Evolutionary conservation across 1,139 yeast species (phyloP).

Genomic region (Candida sp.): DNA sequence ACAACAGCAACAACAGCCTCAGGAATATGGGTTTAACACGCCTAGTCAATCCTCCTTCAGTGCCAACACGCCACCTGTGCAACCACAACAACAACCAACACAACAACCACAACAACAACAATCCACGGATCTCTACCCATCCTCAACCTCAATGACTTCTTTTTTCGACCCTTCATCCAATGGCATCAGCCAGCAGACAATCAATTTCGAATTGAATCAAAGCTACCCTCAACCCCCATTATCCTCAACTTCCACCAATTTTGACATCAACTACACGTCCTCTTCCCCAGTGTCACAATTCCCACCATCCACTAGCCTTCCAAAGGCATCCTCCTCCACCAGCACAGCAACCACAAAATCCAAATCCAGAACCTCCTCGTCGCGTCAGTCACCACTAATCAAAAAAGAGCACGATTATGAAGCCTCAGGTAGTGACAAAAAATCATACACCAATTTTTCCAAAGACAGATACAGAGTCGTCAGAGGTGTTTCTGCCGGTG

Average conservation of each 20-base stretch:
- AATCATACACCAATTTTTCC: not conserved
- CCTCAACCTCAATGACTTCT: constrained; percentile 14
- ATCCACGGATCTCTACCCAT: constrained; percentile 5
- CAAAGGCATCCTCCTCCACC: not conserved
- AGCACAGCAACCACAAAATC: not conserved
- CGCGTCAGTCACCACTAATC: constrained; percentile 1
- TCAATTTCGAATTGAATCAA: constrained; percentile 6
- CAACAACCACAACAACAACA: not conserved
- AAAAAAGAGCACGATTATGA: constrained; percentile 3
- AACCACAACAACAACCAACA: not conserved
- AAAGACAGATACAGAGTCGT: constrained; percentile 43
- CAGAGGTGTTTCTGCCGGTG: constrained; percentile 65
- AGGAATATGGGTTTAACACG: not conserved
- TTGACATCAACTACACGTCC: constrained; percentile 10
- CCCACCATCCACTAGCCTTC: not conserved
- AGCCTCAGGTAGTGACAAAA: not conserved
- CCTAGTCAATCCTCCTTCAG: constrained; percentile 8
- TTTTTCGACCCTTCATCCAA: constrained; percentile 11
- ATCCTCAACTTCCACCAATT: constrained; percentile 12
- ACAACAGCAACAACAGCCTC: constrained; percentile 2
- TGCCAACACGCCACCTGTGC: not conserved
- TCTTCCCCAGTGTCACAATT: constrained; percentile 3
- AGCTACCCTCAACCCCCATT: constrained; percentile 8
- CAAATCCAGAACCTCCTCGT: not conserved
- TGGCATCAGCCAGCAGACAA: constrained; percentile 1